Conservation (phyloP, 805 yeast genomes). For the Candida boleticola region DNA sequence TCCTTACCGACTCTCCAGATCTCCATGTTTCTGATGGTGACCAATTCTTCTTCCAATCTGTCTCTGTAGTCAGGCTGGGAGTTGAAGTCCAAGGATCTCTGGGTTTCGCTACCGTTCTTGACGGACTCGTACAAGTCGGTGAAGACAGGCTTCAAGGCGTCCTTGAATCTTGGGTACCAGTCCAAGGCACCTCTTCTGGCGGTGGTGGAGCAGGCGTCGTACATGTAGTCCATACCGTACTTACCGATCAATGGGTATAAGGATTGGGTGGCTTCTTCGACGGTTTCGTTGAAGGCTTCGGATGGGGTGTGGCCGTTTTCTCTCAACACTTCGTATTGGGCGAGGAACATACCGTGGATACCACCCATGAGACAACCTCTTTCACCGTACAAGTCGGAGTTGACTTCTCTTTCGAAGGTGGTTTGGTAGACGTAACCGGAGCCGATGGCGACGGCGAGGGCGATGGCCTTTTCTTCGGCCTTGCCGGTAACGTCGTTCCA, state of each 20-base stretch:
- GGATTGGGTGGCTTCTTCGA: slow-evolving; percentile 99
- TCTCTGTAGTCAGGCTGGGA: slow-evolving; percentile 97
- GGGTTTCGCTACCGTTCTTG: slow-evolving; percentile 94
- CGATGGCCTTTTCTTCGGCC: slow-evolving; percentile 99
- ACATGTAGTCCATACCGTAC: slow-evolving; percentile 99
- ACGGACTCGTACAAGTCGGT: slow-evolving; percentile 93
- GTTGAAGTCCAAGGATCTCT: slow-evolving; percentile 98
- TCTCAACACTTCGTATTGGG: slow-evolving; percentile 99
- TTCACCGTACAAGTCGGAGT: slow-evolving; percentile 99
- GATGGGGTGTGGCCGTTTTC: slow-evolving; percentile 99
- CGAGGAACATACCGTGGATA: slow-evolving; percentile 99
- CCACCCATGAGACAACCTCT: slow-evolving; percentile 99
- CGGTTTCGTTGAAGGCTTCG: slow-evolving; percentile 99
- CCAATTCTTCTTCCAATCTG: slow-evolving; percentile 89
- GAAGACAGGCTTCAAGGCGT: slow-evolving; percentile 98
- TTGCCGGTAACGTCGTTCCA: slow-evolving; percentile 99
- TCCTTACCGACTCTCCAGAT: slow-evolving; percentile 99
- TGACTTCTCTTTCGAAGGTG: slow-evolving; percentile 98
- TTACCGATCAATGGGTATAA: slow-evolving; percentile 98
- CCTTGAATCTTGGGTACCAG: slow-evolving; percentile 99
- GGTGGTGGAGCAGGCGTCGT: slow-evolving; percentile 99
- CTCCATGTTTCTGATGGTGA: slow-evolving; percentile 93
- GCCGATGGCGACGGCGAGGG: slow-evolving; percentile 98
- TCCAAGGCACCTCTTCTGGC: slow-evolving; percentile 99
- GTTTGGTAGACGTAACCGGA: slow-evolving; percentile 99